Evolutionary conservation across 2,329 filamentous ascomycete species (phyloP).

Genomic region (Corniculantispora saksenae): DNA sequence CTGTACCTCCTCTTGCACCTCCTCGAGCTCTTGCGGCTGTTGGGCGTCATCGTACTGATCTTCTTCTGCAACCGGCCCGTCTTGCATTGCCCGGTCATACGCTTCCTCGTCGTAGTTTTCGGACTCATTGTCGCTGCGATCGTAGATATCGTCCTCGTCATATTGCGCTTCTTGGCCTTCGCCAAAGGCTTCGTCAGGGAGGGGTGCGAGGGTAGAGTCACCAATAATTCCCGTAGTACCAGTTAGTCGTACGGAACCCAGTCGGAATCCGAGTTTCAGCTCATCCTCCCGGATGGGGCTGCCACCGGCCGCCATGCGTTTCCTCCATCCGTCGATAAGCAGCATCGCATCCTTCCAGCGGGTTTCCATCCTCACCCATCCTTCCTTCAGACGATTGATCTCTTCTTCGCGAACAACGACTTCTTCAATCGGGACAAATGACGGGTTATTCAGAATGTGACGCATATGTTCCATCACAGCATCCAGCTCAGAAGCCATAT

Average conservation of each 20-base stretch:
- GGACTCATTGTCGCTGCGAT: slow-evolving; percentile 40
- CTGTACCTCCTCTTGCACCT: slow-evolving; percentile 26
- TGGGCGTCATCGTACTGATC: neutral
- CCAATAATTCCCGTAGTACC: slow-evolving; percentile 47
- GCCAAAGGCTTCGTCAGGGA: neutral
- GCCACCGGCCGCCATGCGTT: slow-evolving; percentile 71
- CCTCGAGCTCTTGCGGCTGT: slow-evolving; percentile 21
- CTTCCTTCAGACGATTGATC: slow-evolving; percentile 77
- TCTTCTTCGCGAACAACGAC: slow-evolving; percentile 91
- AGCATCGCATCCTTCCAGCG: slow-evolving; percentile 87
- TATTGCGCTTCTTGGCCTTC: neutral
- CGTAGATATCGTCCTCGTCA: slow-evolving; percentile 28
- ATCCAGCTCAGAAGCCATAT: slow-evolving; percentile 75
- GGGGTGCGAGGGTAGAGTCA: slow-evolving; percentile 21
- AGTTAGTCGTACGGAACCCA: slow-evolving; percentile 59
- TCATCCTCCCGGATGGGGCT: slow-evolving; percentile 70
- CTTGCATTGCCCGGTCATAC: slow-evolving; percentile 26
- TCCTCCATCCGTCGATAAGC: slow-evolving; percentile 91
- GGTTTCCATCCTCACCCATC: slow-evolving; percentile 91
- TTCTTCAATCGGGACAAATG: slow-evolving; percentile 93
- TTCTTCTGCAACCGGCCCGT: slow-evolving; percentile 34
- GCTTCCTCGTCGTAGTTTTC: slow-evolving; percentile 42
- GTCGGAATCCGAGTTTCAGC: slow-evolving; percentile 66
- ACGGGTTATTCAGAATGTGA: slow-evolving; percentile 87
- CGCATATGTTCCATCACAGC: slow-evolving; percentile 77